Conservation (phyloP, 2,329 filamentous ascomycete species). For the Lithohypha guttulata region DNA sequence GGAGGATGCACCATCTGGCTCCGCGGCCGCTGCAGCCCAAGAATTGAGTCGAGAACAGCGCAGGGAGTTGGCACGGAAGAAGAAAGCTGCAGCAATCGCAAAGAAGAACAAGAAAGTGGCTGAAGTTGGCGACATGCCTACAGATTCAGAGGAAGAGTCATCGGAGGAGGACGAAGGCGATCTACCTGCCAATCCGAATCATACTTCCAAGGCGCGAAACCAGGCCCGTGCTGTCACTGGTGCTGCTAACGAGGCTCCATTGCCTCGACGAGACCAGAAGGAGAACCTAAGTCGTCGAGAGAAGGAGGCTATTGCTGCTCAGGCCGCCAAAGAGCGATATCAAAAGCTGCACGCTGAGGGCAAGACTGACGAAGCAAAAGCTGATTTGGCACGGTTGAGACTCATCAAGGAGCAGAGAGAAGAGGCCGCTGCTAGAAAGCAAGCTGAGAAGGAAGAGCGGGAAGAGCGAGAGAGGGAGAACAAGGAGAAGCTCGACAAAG, state of each 20-base stretch:
- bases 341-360: constrained; percentile 85
- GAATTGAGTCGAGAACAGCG: constrained; percentile 75
- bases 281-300: constrained; percentile 56
- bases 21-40: constrained; percentile 30
- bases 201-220: constrained; percentile 55
- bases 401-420: constrained; percentile 78
- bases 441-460: constrained; percentile 55
- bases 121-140: constrained; percentile 77
- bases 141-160: constrained; percentile 44
- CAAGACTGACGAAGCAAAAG: constrained; percentile 91
- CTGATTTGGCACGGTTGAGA: constrained; percentile 72
- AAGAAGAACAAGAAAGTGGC: constrained; percentile 60
- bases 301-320: constrained; percentile 71
- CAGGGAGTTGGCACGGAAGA: constrained; percentile 74
- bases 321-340: constrained; percentile 80
- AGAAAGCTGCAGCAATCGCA: constrained; percentile 79
- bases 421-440: constrained; percentile 69
- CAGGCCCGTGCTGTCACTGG: constrained; percentile 41
- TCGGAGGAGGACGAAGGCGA: constrained; percentile 29
- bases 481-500: constrained; percentile 26
- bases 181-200: constrained; percentile 77
- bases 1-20: constrained; percentile 38
- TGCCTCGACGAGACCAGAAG: constrained; percentile 42
- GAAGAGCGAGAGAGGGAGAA: constrained; percentile 31
- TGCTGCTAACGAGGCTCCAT: constrained; percentile 35